phyloP scores from a whole-genome alignment of 2,329 filamentous ascomycete genomes.

The Hymenoscyphus fructigenus region DNA sequence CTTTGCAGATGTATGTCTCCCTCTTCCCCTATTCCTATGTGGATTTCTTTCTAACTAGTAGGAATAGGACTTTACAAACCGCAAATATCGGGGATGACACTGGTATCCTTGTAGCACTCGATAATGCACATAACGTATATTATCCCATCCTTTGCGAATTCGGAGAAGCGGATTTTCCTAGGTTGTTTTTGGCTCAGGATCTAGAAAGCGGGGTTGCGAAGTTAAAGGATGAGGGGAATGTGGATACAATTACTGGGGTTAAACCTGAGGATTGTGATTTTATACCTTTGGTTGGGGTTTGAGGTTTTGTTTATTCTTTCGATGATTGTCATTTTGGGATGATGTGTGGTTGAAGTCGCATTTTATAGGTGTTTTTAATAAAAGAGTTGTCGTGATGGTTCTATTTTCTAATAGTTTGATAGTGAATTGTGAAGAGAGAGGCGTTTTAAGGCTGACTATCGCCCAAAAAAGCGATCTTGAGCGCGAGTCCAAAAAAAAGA shows the following conservation, averaged over 20 bases:
- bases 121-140: background rate
- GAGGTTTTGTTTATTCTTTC: background rate
- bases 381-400: background rate
- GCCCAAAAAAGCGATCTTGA: no score
- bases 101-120: slow-evolving; percentile 2
- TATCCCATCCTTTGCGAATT: slow-evolving; percentile 13
- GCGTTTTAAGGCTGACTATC: no score
- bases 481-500: no score
- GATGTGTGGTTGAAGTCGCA: background rate
- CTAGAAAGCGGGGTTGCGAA: background rate
- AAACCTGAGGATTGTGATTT: slow-evolving; percentile 13
- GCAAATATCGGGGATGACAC: background rate
- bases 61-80: slow-evolving; percentile 6
- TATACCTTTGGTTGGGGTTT: slow-evolving; percentile 10
- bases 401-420: background rate
- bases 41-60: background rate
- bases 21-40: background rate
- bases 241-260: slow-evolving; percentile 8
- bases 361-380: background rate
- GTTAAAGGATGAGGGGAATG: slow-evolving; percentile 10
- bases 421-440: background rate
- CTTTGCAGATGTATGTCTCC: slow-evolving; percentile 7
- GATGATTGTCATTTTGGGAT: background rate
- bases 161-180: slow-evolving; percentile 10
- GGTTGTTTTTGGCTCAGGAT: slow-evolving; percentile 10